A percentile compares a stretch with the other conserved stretches of the same genome.
phyloP scores from a whole-genome alignment of 306 rosid genomes.

The Arachis stenosperma region DNA sequence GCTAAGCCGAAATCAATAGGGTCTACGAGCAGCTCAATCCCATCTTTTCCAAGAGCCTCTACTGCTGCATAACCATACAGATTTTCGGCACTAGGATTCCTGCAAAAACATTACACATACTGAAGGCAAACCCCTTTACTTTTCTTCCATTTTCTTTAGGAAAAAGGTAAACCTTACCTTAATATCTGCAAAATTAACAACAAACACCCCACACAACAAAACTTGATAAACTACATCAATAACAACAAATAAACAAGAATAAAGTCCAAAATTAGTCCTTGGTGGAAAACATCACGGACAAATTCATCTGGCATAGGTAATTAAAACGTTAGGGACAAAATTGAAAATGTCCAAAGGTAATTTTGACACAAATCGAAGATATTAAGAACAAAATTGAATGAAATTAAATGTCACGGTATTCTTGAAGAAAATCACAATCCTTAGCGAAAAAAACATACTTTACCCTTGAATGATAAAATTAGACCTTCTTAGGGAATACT shows the following conservation, averaged over 20 bases:
- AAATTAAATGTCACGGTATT: too few species aligned
- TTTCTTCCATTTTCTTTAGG: too few species aligned
- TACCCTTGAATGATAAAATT: too few species aligned
- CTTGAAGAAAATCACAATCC: too few species aligned
- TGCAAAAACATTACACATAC: slow-evolving; percentile 46
- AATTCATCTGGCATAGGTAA: background rate
- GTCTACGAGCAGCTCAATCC: slow-evolving; percentile 66
- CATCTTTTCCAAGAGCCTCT: slow-evolving; percentile 79
- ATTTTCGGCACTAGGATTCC: slow-evolving; percentile 90
- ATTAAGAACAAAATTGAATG: too few species aligned
- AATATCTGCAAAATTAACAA: slow-evolving; percentile 21
- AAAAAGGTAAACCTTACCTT: background rate
- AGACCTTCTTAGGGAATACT: background rate
- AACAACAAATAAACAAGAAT: background rate
- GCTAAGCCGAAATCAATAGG: slow-evolving; percentile 59
- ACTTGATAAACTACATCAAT: background rate
- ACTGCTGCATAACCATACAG: slow-evolving; percentile 77
- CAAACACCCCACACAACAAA: slow-evolving; percentile 15
- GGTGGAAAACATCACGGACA: background rate
- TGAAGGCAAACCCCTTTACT: slow-evolving; percentile 14
- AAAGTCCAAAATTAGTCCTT: background rate
- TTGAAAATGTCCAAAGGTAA: too few species aligned
- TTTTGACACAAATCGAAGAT: too few species aligned
- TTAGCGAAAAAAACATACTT: too few species aligned
- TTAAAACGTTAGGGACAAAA: too few species aligned